A percentile compares a stretch with the other conserved stretches of the same genome.
Conservation (phyloP, 352 stramenopile species). For the Phytophthora fragariaefolia region DNA sequence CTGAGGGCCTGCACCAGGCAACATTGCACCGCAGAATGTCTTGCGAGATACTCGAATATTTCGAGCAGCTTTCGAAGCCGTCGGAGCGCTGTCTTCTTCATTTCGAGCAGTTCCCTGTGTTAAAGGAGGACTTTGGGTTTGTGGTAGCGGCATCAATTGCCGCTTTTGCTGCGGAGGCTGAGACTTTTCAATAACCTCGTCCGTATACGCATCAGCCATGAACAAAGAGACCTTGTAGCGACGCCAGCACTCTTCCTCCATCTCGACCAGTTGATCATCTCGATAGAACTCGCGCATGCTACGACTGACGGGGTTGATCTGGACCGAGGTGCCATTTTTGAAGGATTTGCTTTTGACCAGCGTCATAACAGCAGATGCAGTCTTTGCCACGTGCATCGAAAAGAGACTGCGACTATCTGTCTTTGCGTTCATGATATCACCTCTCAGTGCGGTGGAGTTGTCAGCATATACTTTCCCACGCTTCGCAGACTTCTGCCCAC, state of each 20-base stretch:
- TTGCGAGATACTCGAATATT: slow-evolving; percentile 40
- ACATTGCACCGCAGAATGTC: slow-evolving; percentile 47
- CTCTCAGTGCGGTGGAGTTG: background rate
- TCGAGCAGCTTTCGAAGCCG: slow-evolving; percentile 27
- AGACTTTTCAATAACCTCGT: background rate
- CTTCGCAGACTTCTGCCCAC: slow-evolving; percentile 22
- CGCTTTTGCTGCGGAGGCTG: background rate
- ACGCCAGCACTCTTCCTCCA: slow-evolving; percentile 80
- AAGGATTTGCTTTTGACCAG: slow-evolving; percentile 47
- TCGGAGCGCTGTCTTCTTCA: slow-evolving; percentile 24
- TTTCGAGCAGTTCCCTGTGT: slow-evolving; percentile 4
- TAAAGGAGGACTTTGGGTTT: background rate
- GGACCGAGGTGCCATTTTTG: slow-evolving; percentile 58
- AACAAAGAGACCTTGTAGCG: slow-evolving; percentile 74
- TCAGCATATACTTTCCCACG: slow-evolving; percentile 27
- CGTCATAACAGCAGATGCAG: slow-evolving; percentile 19
- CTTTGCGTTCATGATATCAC: background rate
- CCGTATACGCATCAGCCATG: slow-evolving; percentile 51
- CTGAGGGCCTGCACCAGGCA: slow-evolving; percentile 31
- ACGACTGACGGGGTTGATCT: slow-evolving; percentile 58
- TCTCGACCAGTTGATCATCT: slow-evolving; percentile 52
- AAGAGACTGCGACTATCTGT: slow-evolving; percentile 16
- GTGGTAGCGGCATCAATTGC: background rate
- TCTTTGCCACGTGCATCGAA: slow-evolving; percentile 14
- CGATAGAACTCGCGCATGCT: slow-evolving; percentile 62